Conservation (phyloP, 108 stramenopile genomes). For the Epipyxis sp. region DNA sequence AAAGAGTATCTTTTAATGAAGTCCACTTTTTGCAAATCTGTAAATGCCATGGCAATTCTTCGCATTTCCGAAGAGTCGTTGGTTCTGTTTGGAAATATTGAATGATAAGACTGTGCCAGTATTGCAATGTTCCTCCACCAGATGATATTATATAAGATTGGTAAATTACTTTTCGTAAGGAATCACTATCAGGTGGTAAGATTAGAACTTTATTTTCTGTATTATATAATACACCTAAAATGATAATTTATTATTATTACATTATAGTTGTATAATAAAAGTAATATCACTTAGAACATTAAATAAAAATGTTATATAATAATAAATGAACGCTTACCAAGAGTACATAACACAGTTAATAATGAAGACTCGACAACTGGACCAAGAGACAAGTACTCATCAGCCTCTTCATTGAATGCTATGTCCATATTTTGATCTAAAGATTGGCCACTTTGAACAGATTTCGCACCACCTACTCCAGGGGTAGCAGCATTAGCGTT, state of each 20-base stretch:
- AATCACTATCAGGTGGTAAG: slow-evolving; percentile 52
- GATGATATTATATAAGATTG: slow-evolving; percentile 42
- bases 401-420: too few relatives aligned
- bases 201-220: slow-evolving; percentile 36
- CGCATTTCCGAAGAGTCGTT: slow-evolving; percentile 57
- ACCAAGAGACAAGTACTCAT: background rate
- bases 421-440: too few relatives aligned
- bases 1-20: slow-evolving; percentile 53
- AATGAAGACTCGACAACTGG: slow-evolving; percentile 13
- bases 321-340: too few relatives aligned
- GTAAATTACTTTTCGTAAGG: slow-evolving; percentile 51
- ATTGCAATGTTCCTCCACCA: slow-evolving; percentile 13
- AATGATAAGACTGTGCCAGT: slow-evolving; percentile 47
- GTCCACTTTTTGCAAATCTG: slow-evolving; percentile 60
- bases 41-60: slow-evolving; percentile 73
- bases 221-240: slow-evolving; percentile 39
- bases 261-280: too few relatives aligned
- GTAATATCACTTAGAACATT: too few relatives aligned
- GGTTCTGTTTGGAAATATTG: slow-evolving; percentile 47
- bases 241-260: too few relatives aligned
- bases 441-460: too few relatives aligned
- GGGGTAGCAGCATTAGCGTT: too few relatives aligned
- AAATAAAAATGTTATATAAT: too few relatives aligned
- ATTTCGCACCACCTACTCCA: too few relatives aligned
- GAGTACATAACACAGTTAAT: background rate